These are phyloP conservation scores for Gossypium bickii DNA, from an alignment of 345 rosid genomes.

Conservation along the genomic window DNA sequence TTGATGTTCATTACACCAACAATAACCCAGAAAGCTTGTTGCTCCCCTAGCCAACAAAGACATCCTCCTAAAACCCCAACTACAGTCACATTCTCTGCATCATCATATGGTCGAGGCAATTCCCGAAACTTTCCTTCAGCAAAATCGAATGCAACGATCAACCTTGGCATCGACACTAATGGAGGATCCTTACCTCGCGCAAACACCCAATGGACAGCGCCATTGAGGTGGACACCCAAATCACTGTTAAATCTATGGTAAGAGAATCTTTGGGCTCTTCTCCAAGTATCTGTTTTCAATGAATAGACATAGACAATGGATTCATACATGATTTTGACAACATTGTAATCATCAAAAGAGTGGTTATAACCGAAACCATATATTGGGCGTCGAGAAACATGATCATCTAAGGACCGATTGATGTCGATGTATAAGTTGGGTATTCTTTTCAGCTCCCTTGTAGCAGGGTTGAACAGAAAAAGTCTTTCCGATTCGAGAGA, in stretches of 20 bases:
- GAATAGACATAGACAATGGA: neutral
- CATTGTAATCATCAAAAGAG: neutral
- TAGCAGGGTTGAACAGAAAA: neutral
- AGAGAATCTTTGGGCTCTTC: neutral
- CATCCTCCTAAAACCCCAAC: neutral
- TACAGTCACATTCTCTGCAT: neutral
- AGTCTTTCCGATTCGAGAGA: neutral
- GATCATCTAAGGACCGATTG: too few relatives aligned
- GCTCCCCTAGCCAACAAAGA: neutral
- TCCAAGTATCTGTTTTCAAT: slow-evolving; percentile 1
- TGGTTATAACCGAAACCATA: neutral
- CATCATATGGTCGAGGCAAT: neutral
- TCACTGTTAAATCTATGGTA: neutral
- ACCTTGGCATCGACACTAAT: neutral
- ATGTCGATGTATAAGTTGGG: neutral
- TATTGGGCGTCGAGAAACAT: neutral
- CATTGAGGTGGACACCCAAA: neutral
- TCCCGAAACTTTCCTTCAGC: neutral
- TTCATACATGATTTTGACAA: neutral
- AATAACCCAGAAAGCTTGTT: neutral
- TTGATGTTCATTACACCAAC: too few relatives aligned
- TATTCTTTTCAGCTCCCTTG: neutral
- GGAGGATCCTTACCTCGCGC: neutral
- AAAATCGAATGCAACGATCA: neutral
- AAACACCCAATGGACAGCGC: slow-evolving; percentile 1